Conservation (phyloP, 2,329 filamentous ascomycete genomes). For the Diplodia sapinea region DNA sequence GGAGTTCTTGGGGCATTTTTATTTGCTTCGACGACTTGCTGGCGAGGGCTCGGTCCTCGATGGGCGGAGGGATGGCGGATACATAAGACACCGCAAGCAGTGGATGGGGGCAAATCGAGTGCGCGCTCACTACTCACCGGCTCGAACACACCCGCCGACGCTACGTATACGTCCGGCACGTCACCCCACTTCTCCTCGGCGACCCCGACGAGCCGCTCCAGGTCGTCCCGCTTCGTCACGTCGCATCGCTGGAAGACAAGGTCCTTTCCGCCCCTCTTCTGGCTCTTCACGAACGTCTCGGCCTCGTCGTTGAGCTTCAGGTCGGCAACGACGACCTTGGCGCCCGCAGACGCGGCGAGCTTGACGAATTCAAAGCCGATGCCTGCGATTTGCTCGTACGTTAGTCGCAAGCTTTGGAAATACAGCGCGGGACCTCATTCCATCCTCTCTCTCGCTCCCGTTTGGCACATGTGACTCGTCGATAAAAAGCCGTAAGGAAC, state of each 20-base stretch:
- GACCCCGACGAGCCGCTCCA: conserved; percentile 15
- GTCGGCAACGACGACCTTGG: conserved; percentile 54
- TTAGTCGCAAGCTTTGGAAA: background rate
- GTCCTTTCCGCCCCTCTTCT: background rate
- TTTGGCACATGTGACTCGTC: no score
- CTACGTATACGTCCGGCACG: conserved; percentile 29
- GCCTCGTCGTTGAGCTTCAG: conserved; percentile 5
- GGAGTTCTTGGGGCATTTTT: no score
- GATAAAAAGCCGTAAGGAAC: background rate
- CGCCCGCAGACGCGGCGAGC: conserved; percentile 82
- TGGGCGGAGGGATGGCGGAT: background rate
- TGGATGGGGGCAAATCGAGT: background rate
- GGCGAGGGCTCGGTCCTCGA: no score
- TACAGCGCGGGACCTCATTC: background rate
- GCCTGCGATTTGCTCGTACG: background rate
- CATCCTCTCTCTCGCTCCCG: background rate
- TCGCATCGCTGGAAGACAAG: conserved; percentile 26
- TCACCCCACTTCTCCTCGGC: conserved; percentile 20
- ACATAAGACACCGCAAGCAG: no score
- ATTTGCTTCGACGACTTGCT: background rate
- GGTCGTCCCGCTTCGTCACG: conserved; percentile 21
- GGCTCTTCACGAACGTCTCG: conserved; percentile 13
- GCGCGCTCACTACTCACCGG: conserved; percentile 20
- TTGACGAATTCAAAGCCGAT: conserved; percentile 88
- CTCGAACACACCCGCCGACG: conserved; percentile 30